Base-by-base conservation (phyloP, 2,329 filamentous ascomycete genomes). In the Beauveria caledonica region DNA sequence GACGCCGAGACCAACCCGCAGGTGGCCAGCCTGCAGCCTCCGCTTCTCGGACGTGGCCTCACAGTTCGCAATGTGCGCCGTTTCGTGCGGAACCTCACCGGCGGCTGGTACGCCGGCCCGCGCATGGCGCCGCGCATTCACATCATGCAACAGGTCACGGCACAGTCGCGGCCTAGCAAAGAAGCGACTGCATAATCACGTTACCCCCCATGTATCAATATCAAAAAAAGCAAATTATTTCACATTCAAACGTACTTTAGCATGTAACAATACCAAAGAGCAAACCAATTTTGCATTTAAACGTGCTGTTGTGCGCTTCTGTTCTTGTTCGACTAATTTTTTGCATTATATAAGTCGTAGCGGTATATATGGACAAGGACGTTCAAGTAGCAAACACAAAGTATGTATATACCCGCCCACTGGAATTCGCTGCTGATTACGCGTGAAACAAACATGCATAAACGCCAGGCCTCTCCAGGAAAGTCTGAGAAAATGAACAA, bases 81-180 rank as follows among this genome's bases (percentile, higher is more conserved):
- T 5, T 52, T 63, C 2, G 76, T 82, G 7, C 78, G 79, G 62
- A 63, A 62, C 27, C 62, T 73, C 5, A 85, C 82, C 0, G 78
- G 83, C 2, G 85, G 86, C 0, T 86, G 83, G 81, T 88, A 85
- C 85, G 64, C 83, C 64, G 86, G 85, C 0, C 85, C 84, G 25
- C 76, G 78, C 64, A 85, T 87, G 82, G 76, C 76, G 63, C 82
- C 83, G 6, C 73, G 76, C 56, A 77, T 86, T 48, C 71, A 77
- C 64, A 76, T 86, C 19, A 67, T 85, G 68, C 77, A 72, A 63
- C 69, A 70, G 57, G 57, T 53, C 40, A 46, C 25, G 39, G 2
- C 49, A 3, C 39, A 45, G 33, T 46, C 44, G 42, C 19, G 46
- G 27, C n/a, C 39, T 1, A 29, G 29, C n/a, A 60, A 39, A 19